Evolutionary conservation across 2,329 filamentous ascomycete species (phyloP).

Genomic region (Atkinsonella hypoxylon): DNA sequence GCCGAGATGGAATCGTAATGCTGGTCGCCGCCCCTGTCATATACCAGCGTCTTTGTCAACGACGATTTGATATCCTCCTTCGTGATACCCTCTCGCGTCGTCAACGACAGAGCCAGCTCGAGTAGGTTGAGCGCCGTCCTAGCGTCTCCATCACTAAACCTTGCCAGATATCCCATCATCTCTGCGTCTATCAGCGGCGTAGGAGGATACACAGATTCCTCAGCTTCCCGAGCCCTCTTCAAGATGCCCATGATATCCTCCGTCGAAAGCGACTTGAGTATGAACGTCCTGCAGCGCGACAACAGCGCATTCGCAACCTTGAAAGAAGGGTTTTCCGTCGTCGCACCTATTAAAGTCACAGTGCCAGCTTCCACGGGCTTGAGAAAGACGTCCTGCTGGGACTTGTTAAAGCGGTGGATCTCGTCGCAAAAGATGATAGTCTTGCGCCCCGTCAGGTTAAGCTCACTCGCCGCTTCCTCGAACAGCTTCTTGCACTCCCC

Average conservation of each 20-base stretch:
- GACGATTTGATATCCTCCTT: slow-evolving; percentile 67
- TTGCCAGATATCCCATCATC: slow-evolving; percentile 68
- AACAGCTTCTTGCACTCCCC: slow-evolving; percentile 90
- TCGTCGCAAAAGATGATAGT: slow-evolving; percentile 98
- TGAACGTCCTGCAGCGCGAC: slow-evolving; percentile 85
- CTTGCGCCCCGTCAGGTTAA: slow-evolving; percentile 69
- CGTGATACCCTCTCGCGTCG: slow-evolving; percentile 47
- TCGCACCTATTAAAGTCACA: slow-evolving; percentile 86
- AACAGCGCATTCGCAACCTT: slow-evolving; percentile 80
- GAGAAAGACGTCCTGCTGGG: slow-evolving; percentile 90
- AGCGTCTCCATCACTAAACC: slow-evolving; percentile 85
- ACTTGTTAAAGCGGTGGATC: slow-evolving; percentile 83
- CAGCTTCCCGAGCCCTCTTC: slow-evolving; percentile 55
- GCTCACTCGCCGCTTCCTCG: slow-evolving; percentile 67
- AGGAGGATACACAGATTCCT: slow-evolving; percentile 32
- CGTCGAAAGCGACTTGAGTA: slow-evolving; percentile 60
- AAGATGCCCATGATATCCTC: slow-evolving; percentile 65
- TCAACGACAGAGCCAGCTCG: slow-evolving; percentile 72
- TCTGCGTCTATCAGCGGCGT: slow-evolving; percentile 60
- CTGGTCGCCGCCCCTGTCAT: slow-evolving; percentile 88
- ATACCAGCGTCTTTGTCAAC: slow-evolving; percentile 85
- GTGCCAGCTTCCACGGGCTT: slow-evolving; percentile 84
- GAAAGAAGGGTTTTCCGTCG: slow-evolving; percentile 94
- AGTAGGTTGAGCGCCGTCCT: slow-evolving; percentile 86
- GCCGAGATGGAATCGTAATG: slow-evolving; percentile 97